These are phyloP conservation scores for Daedaleopsis sinensis DNA, from an alignment of 768 basidiomycete genomes.

Conservation along the genomic window DNA sequence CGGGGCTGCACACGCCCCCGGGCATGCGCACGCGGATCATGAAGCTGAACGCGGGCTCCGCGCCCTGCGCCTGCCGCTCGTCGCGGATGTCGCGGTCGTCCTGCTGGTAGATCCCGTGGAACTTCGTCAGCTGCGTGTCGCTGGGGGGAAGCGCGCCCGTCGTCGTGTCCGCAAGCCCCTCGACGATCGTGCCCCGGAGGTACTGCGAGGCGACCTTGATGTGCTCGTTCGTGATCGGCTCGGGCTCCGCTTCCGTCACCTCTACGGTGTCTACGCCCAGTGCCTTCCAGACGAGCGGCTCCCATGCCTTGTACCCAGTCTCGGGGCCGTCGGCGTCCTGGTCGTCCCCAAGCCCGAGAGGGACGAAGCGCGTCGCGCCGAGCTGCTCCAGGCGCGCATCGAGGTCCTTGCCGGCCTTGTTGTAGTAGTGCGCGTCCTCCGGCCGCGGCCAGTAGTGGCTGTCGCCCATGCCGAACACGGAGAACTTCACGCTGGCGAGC, in stretches of 20 bases:
- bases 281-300: constrained; percentile 90
- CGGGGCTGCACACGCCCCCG: constrained; percentile 89
- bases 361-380: constrained; percentile 74
- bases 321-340: constrained; percentile 96
- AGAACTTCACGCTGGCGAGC: constrained; percentile 67
- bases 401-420: constrained; percentile 93
- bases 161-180: constrained; percentile 82
- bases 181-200: constrained; percentile 92
- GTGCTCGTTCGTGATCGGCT: constrained; percentile 98
- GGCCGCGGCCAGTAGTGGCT: constrained; percentile 99
- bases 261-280: constrained; percentile 90
- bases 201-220: constrained; percentile 97
- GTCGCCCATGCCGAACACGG: constrained; percentile 96
- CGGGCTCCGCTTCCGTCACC: constrained; percentile 90
- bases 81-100: constrained; percentile 99
- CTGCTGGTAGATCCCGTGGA: constrained; percentile 96
- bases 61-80: constrained; percentile 88
- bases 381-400: constrained; percentile 77
- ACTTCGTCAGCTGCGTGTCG: constrained; percentile 96
- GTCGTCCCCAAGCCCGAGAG: constrained; percentile 90
- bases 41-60: constrained; percentile 95
- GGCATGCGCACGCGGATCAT: constrained; percentile 99
- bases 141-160: constrained; percentile 91
- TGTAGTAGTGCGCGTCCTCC: constrained; percentile 98
- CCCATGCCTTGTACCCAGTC: constrained; percentile 98